Evolutionary conservation across 768 basidiomycete species (phyloP).

Genomic region (Serendipita sp.): DNA sequence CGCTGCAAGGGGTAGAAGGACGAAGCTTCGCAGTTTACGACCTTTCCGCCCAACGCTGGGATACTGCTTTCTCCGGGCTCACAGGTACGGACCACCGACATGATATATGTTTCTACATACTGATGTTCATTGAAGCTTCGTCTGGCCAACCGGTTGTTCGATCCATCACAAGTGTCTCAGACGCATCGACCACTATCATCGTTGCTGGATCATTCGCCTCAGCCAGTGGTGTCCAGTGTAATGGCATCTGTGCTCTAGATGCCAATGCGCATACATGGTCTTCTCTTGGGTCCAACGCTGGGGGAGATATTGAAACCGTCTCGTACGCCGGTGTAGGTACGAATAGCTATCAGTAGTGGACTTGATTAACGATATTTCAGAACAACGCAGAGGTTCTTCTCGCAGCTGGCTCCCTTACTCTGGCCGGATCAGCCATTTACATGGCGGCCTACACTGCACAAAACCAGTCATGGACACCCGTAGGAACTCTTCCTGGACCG

Average conservation of each 20-base stretch:
- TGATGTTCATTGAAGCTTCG: conserved; percentile 10
- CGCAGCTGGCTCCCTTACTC: conserved; percentile 62
- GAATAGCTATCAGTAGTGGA: neutral
- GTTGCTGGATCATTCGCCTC: conserved; percentile 80
- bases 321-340: conserved; percentile 67
- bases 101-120: neutral
- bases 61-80: conserved; percentile 43
- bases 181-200: conserved; percentile 46
- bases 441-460: conserved; percentile 58
- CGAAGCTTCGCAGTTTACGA: conserved; percentile 74
- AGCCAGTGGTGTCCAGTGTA: conserved; percentile 61
- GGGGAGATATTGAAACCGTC: conserved; percentile 66
- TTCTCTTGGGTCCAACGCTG: conserved; percentile 60
- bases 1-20: conserved; percentile 33
- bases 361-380: conserved; percentile 24
- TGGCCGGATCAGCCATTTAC: conserved; percentile 49
- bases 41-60: conserved; percentile 48
- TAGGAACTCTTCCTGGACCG: conserved; percentile 75
- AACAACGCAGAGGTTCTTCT: conserved; percentile 51
- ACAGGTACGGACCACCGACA: conserved; percentile 24
- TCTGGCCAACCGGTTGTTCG: conserved; percentile 48
- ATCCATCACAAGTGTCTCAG: conserved; percentile 47
- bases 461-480: conserved; percentile 57
- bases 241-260: conserved; percentile 66
- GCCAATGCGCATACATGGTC: conserved; percentile 59